A percentile compares a stretch with the other conserved stretches of the same genome.
Conservation (phyloP, 1,284 basidiomycete species). For the Malassezia japonica region DNA sequence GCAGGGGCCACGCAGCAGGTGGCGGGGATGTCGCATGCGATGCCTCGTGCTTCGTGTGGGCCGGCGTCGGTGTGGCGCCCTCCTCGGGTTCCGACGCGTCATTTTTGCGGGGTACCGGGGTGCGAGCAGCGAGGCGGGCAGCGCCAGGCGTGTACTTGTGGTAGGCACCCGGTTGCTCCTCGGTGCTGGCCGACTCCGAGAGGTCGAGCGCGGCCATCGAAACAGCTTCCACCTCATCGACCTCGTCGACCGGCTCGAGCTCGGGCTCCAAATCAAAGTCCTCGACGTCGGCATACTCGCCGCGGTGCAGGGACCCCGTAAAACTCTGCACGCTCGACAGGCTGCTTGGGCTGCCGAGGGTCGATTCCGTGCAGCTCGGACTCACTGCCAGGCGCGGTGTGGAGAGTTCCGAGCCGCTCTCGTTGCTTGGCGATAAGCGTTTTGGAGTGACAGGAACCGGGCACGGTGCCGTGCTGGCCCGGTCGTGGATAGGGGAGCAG, state of each 20-base stretch:
- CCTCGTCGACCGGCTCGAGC: conserved; percentile 37
- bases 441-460: background rate
- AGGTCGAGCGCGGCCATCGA: conserved; percentile 28
- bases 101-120: no score
- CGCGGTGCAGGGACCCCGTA: conserved; percentile 19
- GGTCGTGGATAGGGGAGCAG: no score
- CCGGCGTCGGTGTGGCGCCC: no score
- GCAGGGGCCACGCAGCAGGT: conserved; percentile 18
- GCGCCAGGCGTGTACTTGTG: no score
- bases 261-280: conserved; percentile 41
- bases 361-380: conserved; percentile 14
- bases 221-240: conserved; percentile 31
- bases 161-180: no score
- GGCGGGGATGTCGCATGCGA: no score
- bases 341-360: conserved; percentile 29
- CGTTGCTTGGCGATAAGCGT: background rate
- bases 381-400: conserved; percentile 6
- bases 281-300: conserved; percentile 42
- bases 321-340: conserved; percentile 35
- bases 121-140: no score
- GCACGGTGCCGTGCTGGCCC: no score
- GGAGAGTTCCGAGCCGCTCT: background rate
- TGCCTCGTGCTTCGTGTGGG: no score
- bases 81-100: no score
- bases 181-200: no score